Evolutionary conservation across 768 basidiomycete genomes (phyloP), one percentile per base, ranked within the genome.

Genomic region (Kwoniella europaea): DNA sequence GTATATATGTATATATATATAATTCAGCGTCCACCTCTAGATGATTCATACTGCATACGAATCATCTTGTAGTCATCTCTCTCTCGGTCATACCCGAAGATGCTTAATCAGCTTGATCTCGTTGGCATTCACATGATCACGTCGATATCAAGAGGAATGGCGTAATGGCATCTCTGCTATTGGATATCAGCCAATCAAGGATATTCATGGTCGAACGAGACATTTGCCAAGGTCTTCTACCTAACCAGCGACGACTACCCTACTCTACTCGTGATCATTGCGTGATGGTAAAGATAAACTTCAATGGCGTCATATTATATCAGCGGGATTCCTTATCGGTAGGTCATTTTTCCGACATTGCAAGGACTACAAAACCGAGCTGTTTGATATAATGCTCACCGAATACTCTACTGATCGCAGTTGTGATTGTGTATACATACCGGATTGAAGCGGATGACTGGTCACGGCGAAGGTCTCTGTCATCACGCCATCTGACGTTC

Each of bases 81-180:
- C 35, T 6, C 35, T 41, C 58, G 16, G 58, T n/a, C 41, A 59
- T 59, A 59, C 41, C 27, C 29, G 41, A 24, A 10, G 58, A 50
- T 53, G 44, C 15, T 52, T 63, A 63, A 52, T 46, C 63, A 50
- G 44, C 63, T 50, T 7, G 4, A 35, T 6, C 6, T 35, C 35
- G 3, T n/a, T 24, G 18, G 4, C 63, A 22, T 62, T 53, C 44
- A 63, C 63, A 52, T 63, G 63, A 63, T 58, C 63, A 63, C 50
- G 63, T 29, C 43, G 63, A 63, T 15, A 15, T 50, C 18, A 18
- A 50, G 18, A 50, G 15, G 20, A 63, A 50, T 52, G 63, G 46
- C 63, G 50, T 52, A 4, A 43, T 10, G 2, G 54, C 27, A n/a
- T 16, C 15, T 58, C 35, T 35, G 24, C 20, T 58, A 29, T 50